Base-by-base conservation (phyloP, 106 monocot species). In the Dendrobium officinale region DNA sequence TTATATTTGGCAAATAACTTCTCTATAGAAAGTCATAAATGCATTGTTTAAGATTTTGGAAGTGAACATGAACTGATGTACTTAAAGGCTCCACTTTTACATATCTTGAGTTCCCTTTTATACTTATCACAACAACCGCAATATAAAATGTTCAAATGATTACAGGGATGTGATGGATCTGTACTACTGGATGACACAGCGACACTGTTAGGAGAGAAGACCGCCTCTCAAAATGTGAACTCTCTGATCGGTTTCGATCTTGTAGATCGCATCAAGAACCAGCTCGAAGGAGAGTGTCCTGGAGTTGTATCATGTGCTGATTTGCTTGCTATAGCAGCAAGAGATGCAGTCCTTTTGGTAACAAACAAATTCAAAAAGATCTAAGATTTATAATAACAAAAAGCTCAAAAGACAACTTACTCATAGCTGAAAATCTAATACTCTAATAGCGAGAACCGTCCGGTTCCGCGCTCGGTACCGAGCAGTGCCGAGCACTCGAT, bases 241-340 rank as follows among this genome's bases (percentile, higher is more conserved):
- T 88, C 91, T 9, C 59, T 91, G 47, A 83, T 73, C 31, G 91
- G 91, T 9, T 88, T 91, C 64, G 86, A 88, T 3, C 73, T 91
- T 13, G 85, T 91, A 9, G 91, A 91, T 51, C 80, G 75, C 44
- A 91, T 91, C 40, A 91, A 91, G 80, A 91, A 77, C 77, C 80
- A 93, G 61, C 83, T 96, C 41, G 96, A 96, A 80, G 85, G 92
- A 19, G 87, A 90, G 87, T 96, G 96, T 85, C 88, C 93, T 1
- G 91, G 87, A 49, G 68, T 82, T 0, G 93, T 96, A 33, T 92
- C 96, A 15, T 96, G 93, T 54, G 96, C 93, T 2, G 96, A 96
- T 86, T 54, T 96, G 43, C 92, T 96, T 0, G 84, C 96, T 2
- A 85, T 96, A 41, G 93, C 92, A 42, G 96, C 96, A 9, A 82